Base-by-base conservation (phyloP, 2,329 filamentous ascomycete species). In the Xylaria arbuscula region DNA sequence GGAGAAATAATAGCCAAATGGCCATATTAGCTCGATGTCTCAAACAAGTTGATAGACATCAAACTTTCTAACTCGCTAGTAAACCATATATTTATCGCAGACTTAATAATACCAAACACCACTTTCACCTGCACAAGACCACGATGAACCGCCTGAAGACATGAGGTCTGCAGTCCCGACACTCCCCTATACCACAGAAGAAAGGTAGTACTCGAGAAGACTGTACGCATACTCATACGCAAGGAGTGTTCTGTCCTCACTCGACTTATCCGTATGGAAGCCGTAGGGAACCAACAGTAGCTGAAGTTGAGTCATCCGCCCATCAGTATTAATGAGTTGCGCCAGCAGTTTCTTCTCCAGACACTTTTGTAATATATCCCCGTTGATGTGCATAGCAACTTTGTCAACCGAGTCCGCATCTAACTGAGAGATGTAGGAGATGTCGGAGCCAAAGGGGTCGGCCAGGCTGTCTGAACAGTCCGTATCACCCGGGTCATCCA, bases 181-280 rank as follows among this genome's bases (percentile, higher is more conserved):
- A 82, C 93, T 96, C 80, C 98, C 94, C 48, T 74, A 90, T 19
- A 89, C 69, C 4, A 83, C 83, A 19, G 86, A 84, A 11, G 82
- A 78, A 24, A 90, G 76, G 54, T 86, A 84, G 72, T 86, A 86
- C 62, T 85, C 83, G 38, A 90, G 72, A 45, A 90, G 82, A 10
- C 82, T 79, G 68, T 90, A 89, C 10, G 84, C 84, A 58, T 88
- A 74, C 51, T 80, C 78, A 50, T 87, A 80, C 68, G 72, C 74
- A 51, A 45, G 40, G 17, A 24, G 38, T 5, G 1, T 9, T 22
- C 17, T 22, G 70, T 64, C 53, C 75, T 69, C 15, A 64, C 40
- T 15, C 28, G 32, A 40, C 9, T 42, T 17, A 17, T 32, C 17
- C 11, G 19, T 8, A 48, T 28, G 5, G 15, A 58, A 11, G 6